phyloP scores from a whole-genome alignment of 2,329 filamentous ascomycete species.

The Trichoderma gracile region DNA sequence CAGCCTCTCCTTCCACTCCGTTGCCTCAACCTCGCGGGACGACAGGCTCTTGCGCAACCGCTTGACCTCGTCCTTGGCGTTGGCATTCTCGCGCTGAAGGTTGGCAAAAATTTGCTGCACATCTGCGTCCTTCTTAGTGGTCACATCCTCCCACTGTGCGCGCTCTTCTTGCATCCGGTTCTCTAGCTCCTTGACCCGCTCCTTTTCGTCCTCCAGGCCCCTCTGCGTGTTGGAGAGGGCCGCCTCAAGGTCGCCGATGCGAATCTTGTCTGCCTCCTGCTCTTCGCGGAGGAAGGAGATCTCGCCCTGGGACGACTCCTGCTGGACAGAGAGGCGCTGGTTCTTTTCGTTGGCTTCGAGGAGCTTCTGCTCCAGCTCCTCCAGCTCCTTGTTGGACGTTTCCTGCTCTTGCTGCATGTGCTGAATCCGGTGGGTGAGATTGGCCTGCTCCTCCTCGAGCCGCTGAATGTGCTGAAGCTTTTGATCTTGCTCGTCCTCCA shows the following conservation, averaged over 20 bases:
- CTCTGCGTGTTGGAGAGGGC: constrained; percentile 77
- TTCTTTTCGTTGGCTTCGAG: constrained; percentile 85
- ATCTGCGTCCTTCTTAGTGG: constrained; percentile 88
- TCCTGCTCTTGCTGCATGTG: constrained; percentile 79
- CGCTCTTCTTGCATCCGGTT: constrained; percentile 77
- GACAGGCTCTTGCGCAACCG: constrained; percentile 80
- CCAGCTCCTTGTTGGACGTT: constrained; percentile 83
- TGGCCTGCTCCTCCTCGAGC: constrained; percentile 78
- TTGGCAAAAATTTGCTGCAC: constrained; percentile 92
- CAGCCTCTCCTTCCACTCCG: constrained; percentile 86
- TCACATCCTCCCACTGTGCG: constrained; percentile 81
- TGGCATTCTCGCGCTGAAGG: constrained; percentile 79
- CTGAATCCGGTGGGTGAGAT: constrained; percentile 74
- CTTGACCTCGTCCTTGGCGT: constrained; percentile 82
- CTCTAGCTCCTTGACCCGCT: constrained; percentile 70
- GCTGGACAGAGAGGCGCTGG: constrained; percentile 83
- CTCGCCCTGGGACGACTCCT: constrained; percentile 89
- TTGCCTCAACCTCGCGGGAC: constrained; percentile 82
- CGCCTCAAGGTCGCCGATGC: constrained; percentile 90
- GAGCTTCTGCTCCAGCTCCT: constrained; percentile 80
- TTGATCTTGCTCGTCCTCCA: constrained; percentile 85
- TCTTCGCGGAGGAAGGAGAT: constrained; percentile 95
- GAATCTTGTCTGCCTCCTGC: constrained; percentile 96
- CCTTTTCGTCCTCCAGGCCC: constrained; percentile 79
- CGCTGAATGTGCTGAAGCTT: constrained; percentile 77